Conservation (phyloP, 176 grass and related monocot species). For the Oryza officinalis region DNA sequence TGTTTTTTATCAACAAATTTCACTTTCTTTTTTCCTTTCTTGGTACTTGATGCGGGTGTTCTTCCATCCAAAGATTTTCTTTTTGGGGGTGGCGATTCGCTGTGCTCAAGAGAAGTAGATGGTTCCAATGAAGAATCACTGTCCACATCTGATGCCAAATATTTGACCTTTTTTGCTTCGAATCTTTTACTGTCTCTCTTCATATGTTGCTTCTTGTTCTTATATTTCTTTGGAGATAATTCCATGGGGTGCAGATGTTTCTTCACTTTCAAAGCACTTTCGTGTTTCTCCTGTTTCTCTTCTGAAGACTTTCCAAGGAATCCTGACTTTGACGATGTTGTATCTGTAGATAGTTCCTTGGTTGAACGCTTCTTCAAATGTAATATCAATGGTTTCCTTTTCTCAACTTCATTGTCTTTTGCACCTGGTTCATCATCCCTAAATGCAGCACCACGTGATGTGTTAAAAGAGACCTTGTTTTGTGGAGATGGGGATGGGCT, state of each 20-base stretch:
- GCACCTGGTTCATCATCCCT: constrained; percentile 34
- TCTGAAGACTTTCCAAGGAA: constrained; percentile 43
- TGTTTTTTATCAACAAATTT: constrained; percentile 68
- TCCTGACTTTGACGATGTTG: constrained; percentile 46
- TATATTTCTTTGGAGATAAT: constrained; percentile 55
- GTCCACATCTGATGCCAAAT: constrained; percentile 43
- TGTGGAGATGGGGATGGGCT: constrained; percentile 41
- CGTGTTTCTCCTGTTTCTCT: constrained; percentile 54
- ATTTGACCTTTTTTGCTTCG: constrained; percentile 55
- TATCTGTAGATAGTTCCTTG: constrained; percentile 45
- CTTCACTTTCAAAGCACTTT: constrained; percentile 47
- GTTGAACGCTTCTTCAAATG: constrained; percentile 46
- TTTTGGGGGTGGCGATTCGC: constrained; percentile 51
- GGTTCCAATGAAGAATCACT: constrained; percentile 58
- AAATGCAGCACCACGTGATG: constrained; percentile 26
- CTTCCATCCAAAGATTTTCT: constrained; percentile 57
- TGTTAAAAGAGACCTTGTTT: constrained; percentile 53
- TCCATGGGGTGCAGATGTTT: constrained; percentile 44
- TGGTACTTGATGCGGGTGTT: constrained; percentile 52
- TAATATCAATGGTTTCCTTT: constrained; percentile 53
- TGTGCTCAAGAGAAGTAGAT: constrained; percentile 56
- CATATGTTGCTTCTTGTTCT: constrained; percentile 54
- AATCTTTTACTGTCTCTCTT: constrained; percentile 47
- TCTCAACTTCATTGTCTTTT: constrained; percentile 48
- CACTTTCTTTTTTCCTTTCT: constrained; percentile 77